Percentiles rank a stretch among this genome's conserved stretches.
phyloP scores from a whole-genome alignment of 208 protist species.

The Acanthamoeba healyi region DNA sequence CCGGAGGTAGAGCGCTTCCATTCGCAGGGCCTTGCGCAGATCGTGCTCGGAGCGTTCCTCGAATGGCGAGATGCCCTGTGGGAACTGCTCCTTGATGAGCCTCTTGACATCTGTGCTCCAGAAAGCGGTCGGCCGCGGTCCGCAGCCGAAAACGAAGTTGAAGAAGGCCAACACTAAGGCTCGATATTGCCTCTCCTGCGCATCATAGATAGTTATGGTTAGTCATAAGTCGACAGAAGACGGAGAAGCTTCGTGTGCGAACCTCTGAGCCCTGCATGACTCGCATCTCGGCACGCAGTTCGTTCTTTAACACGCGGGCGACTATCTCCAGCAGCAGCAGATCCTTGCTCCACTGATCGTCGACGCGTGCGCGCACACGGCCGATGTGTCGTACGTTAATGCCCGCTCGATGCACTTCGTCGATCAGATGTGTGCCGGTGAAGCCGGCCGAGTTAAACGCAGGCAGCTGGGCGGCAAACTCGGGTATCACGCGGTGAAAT shows the following conservation, averaged over 20 bases:
- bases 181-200: conserved; percentile 30
- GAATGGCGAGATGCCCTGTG: conserved; percentile 11
- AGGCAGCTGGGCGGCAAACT: conserved; percentile 52
- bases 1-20: conserved; percentile 51
- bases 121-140: conserved; percentile 11
- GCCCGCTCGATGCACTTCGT: conserved; percentile 65
- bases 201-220: neutral
- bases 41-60: conserved; percentile 54
- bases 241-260: neutral
- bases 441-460: neutral
- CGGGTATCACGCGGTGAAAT: conserved; percentile 43
- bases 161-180: conserved; percentile 64
- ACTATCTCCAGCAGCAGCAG: conserved; percentile 63
- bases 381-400: conserved; percentile 74
- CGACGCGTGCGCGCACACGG: conserved; percentile 39
- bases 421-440: conserved; percentile 28
- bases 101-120: conserved; percentile 45
- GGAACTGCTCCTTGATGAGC: conserved; percentile 51
- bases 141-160: conserved; percentile 53
- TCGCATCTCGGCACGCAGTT: conserved; percentile 65
- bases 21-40: conserved; percentile 47
- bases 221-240: neutral
- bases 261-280: conserved; percentile 15
- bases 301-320: conserved; percentile 69
- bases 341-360: neutral